A percentile compares a stretch with the other conserved stretches of the same genome.
Conservation (phyloP, 1,284 basidiomycete genomes). For the Cutaneotrichosporon dermatis region DNA sequence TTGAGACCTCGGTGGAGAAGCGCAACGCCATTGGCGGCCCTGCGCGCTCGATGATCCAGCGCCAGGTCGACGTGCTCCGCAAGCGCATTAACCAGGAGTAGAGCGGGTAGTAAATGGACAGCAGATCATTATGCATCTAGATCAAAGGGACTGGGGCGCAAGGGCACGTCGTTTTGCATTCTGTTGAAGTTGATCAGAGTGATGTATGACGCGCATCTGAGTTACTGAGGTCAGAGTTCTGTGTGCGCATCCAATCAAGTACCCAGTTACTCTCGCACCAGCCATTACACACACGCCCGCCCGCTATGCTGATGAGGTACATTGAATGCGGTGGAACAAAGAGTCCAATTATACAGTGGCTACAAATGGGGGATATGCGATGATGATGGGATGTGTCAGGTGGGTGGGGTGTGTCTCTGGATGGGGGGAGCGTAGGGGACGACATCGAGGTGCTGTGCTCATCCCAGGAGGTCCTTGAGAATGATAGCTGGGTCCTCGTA, state of each 20-base stretch:
- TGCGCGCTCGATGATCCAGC: constrained; percentile 73
- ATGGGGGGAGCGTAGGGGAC: no score
- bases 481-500: constrained; percentile 49
- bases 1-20: constrained; percentile 92
- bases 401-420: not conserved
- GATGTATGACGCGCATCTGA: no score
- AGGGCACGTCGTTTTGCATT: no score
- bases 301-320: not conserved
- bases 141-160: no score
- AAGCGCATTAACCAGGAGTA: constrained; percentile 46
- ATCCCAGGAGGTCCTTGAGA: constrained; percentile 45
- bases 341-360: no score
- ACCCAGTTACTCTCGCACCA: no score
- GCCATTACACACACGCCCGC: no score
- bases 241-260: no score
- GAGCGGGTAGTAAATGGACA: not conserved
- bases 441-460: not conserved
- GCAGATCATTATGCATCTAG: not conserved
- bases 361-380: no score
- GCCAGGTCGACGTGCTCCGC: constrained; percentile 73
- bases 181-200: no score
- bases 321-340: not conserved
- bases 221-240: no score
- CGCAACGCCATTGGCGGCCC: constrained; percentile 89
- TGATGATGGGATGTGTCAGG: not conserved